These are phyloP conservation scores for Polygonum maritimum DNA, from an alignment of 148 eudicot genomes.

Conservation along the genomic window DNA sequence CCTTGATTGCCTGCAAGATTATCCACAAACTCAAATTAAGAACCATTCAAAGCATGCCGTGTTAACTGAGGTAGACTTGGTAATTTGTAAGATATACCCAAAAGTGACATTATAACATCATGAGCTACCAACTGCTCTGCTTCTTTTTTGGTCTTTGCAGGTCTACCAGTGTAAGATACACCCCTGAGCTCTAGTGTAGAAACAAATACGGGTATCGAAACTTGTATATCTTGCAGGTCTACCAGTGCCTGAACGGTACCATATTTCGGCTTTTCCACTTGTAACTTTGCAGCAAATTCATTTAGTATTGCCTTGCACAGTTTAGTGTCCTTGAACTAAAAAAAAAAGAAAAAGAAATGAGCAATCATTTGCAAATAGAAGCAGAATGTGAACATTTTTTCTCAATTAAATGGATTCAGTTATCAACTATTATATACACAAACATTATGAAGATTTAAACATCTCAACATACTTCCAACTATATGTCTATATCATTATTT, in stretches of 20 bases:
- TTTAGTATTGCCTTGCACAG: constrained; percentile 59
- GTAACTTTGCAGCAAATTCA: constrained; percentile 54
- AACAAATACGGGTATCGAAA: constrained; percentile 29
- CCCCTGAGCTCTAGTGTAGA: constrained; percentile 41
- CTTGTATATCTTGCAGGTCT: neutral
- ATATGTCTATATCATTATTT: neutral
- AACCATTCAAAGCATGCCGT: neutral
- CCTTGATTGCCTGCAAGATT: constrained; percentile 31
- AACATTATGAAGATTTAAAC: neutral
- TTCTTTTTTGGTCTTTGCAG: constrained; percentile 46
- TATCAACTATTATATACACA: neutral
- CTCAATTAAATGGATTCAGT: neutral
- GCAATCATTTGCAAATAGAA: neutral
- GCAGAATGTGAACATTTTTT: too few species aligned
- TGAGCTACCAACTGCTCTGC: constrained; percentile 54
- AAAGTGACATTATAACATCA: constrained; percentile 35
- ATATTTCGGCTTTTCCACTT: constrained; percentile 33
- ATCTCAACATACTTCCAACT: neutral
- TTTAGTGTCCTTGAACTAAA: constrained; percentile 30
- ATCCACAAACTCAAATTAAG: neutral
- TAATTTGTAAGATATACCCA: constrained; percentile 30
- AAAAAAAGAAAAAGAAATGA: neutral
- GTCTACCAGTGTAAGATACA: constrained; percentile 35
- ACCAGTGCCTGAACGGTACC: constrained; percentile 21
- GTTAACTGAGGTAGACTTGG: neutral